Percentiles rank a stretch among this genome's conserved stretches.
Conservation (phyloP, 768 basidiomycete species). For the Leccinum uliginosum region DNA sequence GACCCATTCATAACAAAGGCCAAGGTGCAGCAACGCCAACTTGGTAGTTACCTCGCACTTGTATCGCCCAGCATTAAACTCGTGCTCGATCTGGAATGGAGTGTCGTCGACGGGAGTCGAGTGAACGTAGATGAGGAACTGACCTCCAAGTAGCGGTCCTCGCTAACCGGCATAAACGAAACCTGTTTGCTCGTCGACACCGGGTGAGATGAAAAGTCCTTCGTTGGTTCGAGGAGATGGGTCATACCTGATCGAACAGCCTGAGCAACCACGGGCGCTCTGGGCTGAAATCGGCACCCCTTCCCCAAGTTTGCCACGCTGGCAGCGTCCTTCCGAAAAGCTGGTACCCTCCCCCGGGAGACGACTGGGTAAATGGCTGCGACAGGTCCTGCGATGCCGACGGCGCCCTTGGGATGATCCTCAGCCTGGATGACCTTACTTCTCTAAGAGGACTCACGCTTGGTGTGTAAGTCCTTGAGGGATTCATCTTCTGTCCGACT, state of each 20-base stretch:
- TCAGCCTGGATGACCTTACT: not conserved
- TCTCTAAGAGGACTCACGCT: constrained; percentile 34
- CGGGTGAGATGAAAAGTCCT: not conserved
- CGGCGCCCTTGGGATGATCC: constrained; percentile 44
- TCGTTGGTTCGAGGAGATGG: not conserved
- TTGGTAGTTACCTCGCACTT: constrained; percentile 39
- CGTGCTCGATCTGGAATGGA: constrained; percentile 39
- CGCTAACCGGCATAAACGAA: constrained; percentile 44
- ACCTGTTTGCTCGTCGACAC: constrained; percentile 31
- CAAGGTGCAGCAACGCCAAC: not conserved
- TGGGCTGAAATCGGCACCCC: constrained; percentile 41
- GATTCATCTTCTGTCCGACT: constrained; percentile 73
- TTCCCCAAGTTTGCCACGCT: constrained; percentile 62
- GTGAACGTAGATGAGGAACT: not conserved
- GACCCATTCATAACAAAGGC: constrained; percentile 6
- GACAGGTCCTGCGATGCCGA: constrained; percentile 66
- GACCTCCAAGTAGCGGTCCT: constrained; percentile 48
- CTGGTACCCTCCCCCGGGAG: constrained; percentile 64
- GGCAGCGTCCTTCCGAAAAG: constrained; percentile 61
- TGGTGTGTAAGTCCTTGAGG: constrained; percentile 62
- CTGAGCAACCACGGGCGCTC: constrained; percentile 56
- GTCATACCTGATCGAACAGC: constrained; percentile 55
- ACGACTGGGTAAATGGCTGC: constrained; percentile 64
- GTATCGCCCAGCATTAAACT: constrained; percentile 52
- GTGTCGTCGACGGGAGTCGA: not conserved